Evolutionary conservation across 1,284 basidiomycete genomes (phyloP), one percentile per base, ranked within the genome.

Genomic region (Cryptococcus sp.): DNA sequence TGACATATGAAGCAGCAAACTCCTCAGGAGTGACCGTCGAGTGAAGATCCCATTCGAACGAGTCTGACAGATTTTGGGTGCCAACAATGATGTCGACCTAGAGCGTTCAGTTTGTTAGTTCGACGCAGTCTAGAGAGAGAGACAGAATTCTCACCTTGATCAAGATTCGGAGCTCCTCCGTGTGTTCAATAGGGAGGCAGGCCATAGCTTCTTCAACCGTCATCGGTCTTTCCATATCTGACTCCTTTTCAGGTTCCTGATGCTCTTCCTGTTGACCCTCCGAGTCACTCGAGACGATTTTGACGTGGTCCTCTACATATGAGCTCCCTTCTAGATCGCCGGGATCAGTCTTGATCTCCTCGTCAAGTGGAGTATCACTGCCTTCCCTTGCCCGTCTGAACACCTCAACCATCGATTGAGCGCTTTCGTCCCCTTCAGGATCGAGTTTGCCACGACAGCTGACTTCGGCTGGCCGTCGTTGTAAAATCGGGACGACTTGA

Each of bases 31-130:
- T 88, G 1, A 89, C 87, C 49, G 83, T 81, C 38, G 84, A 81
- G 69, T 88, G 87, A 46, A 98, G 80, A 77, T 99, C 95, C 96
- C 96, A 99, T 75, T 99, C 96, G 73, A 99, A 96, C 71, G 94
- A 91, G 79, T 99, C 96, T 54, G 93, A 88, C 26, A 99, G 84
- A 75, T 96, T 94, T 80, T 94, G 87, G 19, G 88, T 87, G 34
- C 93, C 94, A 54, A 94, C 89, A 52, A 93, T 92, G 76, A 99
- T 93, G 78, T 99, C 96, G 61, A 99, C 84, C 90, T 94, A 46
- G 54, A 50, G 55, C 29, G 29, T 34, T 5, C 8, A 34, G 4
- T 4, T 34, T 2, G 29, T 34, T 34, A 34, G 29, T 4, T 34
- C 13, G 29, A 2, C 29, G 26, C 29, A 34, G 8, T 5, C 8